Conservation (phyloP, 768 basidiomycete species). For the Panaeolus papilionaceus region DNA sequence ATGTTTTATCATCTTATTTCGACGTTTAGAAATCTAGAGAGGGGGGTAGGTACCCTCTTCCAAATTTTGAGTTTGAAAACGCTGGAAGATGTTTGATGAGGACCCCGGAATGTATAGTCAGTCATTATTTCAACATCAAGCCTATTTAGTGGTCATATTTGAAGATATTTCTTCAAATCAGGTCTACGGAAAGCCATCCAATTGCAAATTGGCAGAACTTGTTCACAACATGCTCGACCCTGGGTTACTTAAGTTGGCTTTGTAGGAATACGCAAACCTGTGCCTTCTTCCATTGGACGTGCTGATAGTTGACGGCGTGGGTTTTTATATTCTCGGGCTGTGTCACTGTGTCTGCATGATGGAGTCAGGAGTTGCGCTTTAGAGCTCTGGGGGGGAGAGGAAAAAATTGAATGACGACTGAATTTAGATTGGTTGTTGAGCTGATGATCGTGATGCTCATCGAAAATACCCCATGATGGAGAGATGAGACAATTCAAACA, state of each 20-base stretch:
- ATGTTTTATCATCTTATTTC: background rate
- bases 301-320: background rate
- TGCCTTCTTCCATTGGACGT: background rate
- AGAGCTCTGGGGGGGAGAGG: background rate
- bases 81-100: too few relatives aligned
- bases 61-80: too few relatives aligned
- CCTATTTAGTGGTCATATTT: too few relatives aligned
- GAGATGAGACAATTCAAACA: too few relatives aligned
- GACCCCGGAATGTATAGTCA: too few relatives aligned
- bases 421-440: background rate
- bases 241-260: background rate
- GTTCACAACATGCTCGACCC: background rate
- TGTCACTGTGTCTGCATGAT: background rate
- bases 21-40: background rate
- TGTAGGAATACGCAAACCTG: background rate
- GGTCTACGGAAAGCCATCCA: too few relatives aligned
- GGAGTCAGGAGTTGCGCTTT: background rate
- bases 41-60: conserved; percentile 1
- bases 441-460: background rate
- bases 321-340: background rate
- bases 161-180: too few relatives aligned
- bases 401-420: background rate
- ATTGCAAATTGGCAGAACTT: background rate
- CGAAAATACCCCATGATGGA: background rate
- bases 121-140: too few relatives aligned